Percentiles rank a stretch among this genome's conserved stretches.
These are phyloP conservation scores for Aleurites moluccanus DNA, from an alignment of 441 rosid genomes.

Conservation along the genomic window DNA sequence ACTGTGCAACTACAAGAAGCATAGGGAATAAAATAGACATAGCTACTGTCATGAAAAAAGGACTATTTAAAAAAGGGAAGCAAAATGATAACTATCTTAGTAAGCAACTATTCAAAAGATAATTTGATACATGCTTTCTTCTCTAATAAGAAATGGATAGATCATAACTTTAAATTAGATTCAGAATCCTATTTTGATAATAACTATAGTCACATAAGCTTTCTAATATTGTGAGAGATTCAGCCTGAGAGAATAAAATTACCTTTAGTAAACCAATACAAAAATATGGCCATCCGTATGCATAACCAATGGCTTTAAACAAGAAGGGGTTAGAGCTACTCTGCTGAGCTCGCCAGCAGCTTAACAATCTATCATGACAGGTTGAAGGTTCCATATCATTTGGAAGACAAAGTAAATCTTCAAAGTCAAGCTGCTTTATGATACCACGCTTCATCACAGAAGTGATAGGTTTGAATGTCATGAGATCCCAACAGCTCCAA, in stretches of 20 bases:
- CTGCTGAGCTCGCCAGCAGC: slow-evolving; percentile 67
- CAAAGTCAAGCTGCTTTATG: slow-evolving; percentile 77
- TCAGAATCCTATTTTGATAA: not conserved
- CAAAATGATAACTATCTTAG: not conserved
- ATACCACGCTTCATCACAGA: slow-evolving; percentile 67
- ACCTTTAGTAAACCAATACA: slow-evolving; percentile 87
- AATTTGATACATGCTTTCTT: not conserved
- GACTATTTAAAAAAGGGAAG: not conserved
- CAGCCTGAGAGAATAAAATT: not conserved
- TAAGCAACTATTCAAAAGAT: not conserved
- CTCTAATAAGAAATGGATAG: not conserved
- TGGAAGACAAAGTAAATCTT: slow-evolving; percentile 76
- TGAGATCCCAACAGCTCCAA: slow-evolving; percentile 55
- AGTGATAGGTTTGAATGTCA: slow-evolving; percentile 64
- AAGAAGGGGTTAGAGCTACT: slow-evolving; percentile 53
- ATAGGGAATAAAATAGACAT: not conserved
- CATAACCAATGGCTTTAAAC: slow-evolving; percentile 65
- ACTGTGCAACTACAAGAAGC: not conserved
- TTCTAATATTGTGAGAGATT: slow-evolving; percentile 4
- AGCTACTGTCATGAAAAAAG: not conserved
- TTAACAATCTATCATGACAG: slow-evolving; percentile 59
- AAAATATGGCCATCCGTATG: slow-evolving; percentile 84
- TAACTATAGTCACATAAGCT: not conserved
- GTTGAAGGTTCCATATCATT: slow-evolving; percentile 74
- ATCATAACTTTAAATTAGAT: not conserved